Conservation (phyloP, 2,329 filamentous ascomycete genomes). For the Ophiostoma ulmi region DNA sequence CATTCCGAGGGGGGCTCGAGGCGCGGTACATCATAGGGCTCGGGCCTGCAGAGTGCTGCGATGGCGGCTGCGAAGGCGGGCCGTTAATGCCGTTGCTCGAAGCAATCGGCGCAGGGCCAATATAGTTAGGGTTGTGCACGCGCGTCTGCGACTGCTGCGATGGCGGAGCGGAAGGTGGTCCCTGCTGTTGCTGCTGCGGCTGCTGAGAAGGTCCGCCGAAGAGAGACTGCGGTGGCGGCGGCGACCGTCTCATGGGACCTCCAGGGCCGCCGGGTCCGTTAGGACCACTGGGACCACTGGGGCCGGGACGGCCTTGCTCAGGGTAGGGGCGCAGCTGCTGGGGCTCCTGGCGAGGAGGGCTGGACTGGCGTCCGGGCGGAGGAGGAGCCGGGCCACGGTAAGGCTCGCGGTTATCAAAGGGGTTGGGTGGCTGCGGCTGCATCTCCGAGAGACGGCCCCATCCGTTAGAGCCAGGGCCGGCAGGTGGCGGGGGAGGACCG, state of each 20-base stretch:
- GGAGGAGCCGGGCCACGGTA: conserved; percentile 56
- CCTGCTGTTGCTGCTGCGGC: conserved; percentile 36
- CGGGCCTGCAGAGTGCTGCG: conserved; percentile 43
- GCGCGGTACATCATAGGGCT: conserved; percentile 63
- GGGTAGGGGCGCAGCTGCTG: conserved; percentile 64
- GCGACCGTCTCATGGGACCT: conserved; percentile 43
- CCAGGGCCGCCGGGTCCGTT: conserved; percentile 37
- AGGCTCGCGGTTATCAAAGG: conserved; percentile 71
- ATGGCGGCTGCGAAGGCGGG: conserved; percentile 48
- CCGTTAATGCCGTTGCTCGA: conserved; percentile 40
- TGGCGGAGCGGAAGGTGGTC: conserved; percentile 43
- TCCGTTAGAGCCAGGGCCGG: conserved; percentile 52
- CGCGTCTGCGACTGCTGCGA: conserved; percentile 44
- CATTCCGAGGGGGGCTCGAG: conserved; percentile 76
- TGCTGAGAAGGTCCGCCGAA: conserved; percentile 49
- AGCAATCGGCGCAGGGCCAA: conserved; percentile 47
- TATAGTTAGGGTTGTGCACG: conserved; percentile 56
- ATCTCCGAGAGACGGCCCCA: conserved; percentile 71
- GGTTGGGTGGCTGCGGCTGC: conserved; percentile 70
- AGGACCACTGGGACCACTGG: conserved; percentile 29
- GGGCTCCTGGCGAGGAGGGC: conserved; percentile 61
- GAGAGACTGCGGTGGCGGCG: conserved; percentile 48
- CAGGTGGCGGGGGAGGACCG: conserved; percentile 55
- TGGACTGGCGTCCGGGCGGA: conserved; percentile 65
- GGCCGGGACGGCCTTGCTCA: conserved; percentile 53